Base-by-base conservation (phyloP, 371 early-diverging fungal genomes). In the Saksenaea vasiformis region DNA sequence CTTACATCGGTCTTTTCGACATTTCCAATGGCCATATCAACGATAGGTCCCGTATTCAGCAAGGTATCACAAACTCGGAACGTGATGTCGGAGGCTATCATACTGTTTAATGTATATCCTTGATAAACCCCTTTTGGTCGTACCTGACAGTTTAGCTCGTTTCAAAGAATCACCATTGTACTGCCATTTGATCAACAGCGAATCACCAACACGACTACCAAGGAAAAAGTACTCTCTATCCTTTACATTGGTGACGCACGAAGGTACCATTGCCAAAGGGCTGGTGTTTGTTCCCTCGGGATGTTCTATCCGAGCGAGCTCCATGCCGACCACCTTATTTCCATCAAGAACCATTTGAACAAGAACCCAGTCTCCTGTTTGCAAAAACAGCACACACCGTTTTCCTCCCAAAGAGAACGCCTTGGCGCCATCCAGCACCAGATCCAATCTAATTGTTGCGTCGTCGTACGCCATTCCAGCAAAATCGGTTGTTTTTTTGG, bases 131-230 rank as follows among this genome's bases (percentile, higher is more conserved):
- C 3, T 44, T 44, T 44, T 3, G 44, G 15, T 44, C n/a, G 19
- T 60, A 58, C 58, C 58, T 58, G 58, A 24, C n/a, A 54, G n/a
- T 11, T 36, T 58, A 35, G 55, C 44, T 57, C 51, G 13, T 36
- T 31, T 31, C 41, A 26, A 54, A 11, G 39, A 24, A 4, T 72
- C 63, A 27, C 55, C 58, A 34, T 56, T 62, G 43, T 72, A 60
- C 0, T 65, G 56, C 81, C 87, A 88, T 62, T 91, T 87, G 56
- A 98, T 74, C 65, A 98, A 72, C 56, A 92, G 68, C 0, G 93
- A 90, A 68, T 96, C 92, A 1, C 91, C 87, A 5, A 88, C 84
- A n/a, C 87, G 78, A 5, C 91, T 91, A 1, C 92, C 95, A 15
- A 93, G 69, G 75, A 98, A 96, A 53, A 95, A 78, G 60, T 90